Evolutionary conservation across 148 eudicot species (phyloP), one percentile per base, ranked within the genome.

Genomic region (Vaccinium darrowii): DNA sequence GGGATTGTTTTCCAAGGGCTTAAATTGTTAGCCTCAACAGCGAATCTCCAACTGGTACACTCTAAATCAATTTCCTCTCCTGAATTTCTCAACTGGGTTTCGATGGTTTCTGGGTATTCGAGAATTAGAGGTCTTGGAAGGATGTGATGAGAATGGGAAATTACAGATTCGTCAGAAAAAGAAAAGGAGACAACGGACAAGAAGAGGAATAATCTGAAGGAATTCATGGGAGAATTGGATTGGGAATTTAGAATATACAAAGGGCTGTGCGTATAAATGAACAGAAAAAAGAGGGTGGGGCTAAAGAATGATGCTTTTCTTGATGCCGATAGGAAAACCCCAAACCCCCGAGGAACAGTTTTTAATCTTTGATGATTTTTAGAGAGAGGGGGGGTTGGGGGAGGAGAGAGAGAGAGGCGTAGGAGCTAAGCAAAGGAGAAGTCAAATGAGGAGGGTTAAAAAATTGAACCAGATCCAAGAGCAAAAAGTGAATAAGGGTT

Each of bases 31-130:
- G 96, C 86, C 86, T 95, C 98, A 8, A 85, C 98, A 56, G 92
- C 95, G 62, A 97, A 89, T 77, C 99, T 92, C 99, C 99, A 97
- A 53, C 96, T 94, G 50, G 91, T 87, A 82, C 99, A 96, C 74
- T 89, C 76, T 51, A 90, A 88, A 12, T 56, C 23, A 19, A 85
- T n/a, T 60, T 90, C 93, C 25, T 87, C 86, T 0, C 49, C 85
- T 1, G 73, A 72, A 49, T 86, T 85, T 0, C 39, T 50, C 12
- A 53, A 47, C 13, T 77, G 79, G 80, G 78, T 18, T 52, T 90
- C 88, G 23, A 63, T 10, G 56, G 54, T 88, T 85, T 91, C 90
- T 15, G 90, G 82, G 83, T 86, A 91, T 81, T 92, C 90, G 49
- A 90, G 63, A 60, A 92, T 91, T 54, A 94, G 60, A 13, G 94